Evolutionary conservation across 2,329 filamentous ascomycete genomes (phyloP).

Genomic region (Aspergillus felis): DNA sequence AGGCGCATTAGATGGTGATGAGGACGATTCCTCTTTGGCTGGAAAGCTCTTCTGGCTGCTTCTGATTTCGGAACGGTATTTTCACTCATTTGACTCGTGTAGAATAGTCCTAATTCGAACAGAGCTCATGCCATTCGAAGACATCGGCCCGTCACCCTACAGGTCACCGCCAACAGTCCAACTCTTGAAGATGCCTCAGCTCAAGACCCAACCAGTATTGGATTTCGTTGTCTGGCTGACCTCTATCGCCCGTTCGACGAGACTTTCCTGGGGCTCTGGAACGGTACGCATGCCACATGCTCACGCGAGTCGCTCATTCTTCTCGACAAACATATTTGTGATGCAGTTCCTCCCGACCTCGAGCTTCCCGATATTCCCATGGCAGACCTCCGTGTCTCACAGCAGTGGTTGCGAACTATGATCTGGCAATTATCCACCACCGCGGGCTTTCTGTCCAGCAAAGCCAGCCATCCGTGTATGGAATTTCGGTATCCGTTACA

Average conservation of each 20-base stretch:
- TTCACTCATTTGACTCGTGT: not conserved
- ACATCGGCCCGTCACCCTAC: constrained; percentile 60
- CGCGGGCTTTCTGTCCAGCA: constrained; percentile 62
- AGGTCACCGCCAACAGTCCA: constrained; percentile 53
- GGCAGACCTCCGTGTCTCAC: constrained; percentile 63
- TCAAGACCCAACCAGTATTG: constrained; percentile 53
- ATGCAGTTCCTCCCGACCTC: constrained; percentile 51
- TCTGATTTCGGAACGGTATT: constrained; percentile 61
- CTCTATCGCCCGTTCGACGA: constrained; percentile 62
- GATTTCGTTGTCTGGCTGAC: constrained; percentile 58
- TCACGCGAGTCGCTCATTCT: constrained; percentile 45
- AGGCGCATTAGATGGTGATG: constrained; percentile 49
- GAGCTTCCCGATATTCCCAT: constrained; percentile 61
- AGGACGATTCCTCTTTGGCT: constrained; percentile 29
- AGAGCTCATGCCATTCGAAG: constrained; percentile 62
- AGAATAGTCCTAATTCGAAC: not conserved
- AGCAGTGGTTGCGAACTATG: constrained; percentile 67
- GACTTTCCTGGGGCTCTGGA: constrained; percentile 62
- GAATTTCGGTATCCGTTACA: constrained; percentile 62
- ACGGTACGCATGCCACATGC: constrained; percentile 48
- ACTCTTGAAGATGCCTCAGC: constrained; percentile 46
- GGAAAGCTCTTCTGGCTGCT: constrained; percentile 65
- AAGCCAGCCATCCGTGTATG: constrained; percentile 54
- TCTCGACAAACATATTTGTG: constrained; percentile 49
- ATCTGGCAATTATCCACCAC: constrained; percentile 70